phyloP scores from a whole-genome alignment of 2,329 filamentous ascomycete species.

The Paracamarosporium sp. region DNA sequence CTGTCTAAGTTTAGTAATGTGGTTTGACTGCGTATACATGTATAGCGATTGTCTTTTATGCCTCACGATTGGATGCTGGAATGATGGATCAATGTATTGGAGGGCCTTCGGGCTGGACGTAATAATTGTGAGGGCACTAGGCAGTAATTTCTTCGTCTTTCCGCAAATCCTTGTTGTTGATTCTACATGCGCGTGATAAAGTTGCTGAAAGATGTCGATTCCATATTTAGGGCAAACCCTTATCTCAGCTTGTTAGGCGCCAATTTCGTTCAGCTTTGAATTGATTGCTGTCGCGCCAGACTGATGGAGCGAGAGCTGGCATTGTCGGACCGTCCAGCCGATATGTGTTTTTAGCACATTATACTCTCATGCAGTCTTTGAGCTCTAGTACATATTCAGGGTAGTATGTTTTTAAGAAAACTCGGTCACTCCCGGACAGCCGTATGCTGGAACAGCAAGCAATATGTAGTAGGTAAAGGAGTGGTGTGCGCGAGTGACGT shows the following conservation, averaged over 20 bases:
- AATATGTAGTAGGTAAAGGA: too few species aligned
- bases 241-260: not conserved
- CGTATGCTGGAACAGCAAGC: not conserved
- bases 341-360: constrained; percentile 16
- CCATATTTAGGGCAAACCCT: too few species aligned
- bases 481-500: not conserved
- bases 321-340: constrained; percentile 37
- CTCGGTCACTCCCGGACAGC: too few species aligned
- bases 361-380: not conserved
- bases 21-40: not conserved
- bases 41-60: constrained; percentile 2
- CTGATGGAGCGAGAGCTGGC: constrained; percentile 10
- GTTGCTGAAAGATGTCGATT: too few species aligned
- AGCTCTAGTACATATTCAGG: not conserved
- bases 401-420: not conserved
- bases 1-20: not conserved
- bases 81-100: not conserved
- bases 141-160: not conserved
- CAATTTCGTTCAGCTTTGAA: too few species aligned
- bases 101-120: not conserved
- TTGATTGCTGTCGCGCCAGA: not conserved
- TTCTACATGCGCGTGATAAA: too few species aligned
- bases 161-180: not conserved
- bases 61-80: constrained; percentile 1
- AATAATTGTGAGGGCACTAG: not conserved